Percentiles rank a stretch among this genome's conserved stretches.
phyloP scores from a whole-genome alignment of 129 eudicot genomes.

The Heracleum sosnowskyi region DNA sequence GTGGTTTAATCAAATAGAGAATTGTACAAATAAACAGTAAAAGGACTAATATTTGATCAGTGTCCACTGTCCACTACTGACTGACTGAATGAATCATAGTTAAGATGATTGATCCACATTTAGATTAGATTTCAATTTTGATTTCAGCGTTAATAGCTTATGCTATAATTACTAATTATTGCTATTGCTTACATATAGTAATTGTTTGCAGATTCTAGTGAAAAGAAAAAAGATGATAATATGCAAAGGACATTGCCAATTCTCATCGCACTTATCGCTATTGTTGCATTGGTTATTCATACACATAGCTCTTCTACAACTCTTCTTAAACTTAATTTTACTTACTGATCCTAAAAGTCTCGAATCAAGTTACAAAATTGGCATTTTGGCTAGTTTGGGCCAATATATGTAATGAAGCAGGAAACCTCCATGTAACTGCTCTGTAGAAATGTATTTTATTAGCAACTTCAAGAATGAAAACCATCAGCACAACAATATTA shows the following conservation, averaged over 20 bases:
- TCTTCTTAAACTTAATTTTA: too few relatives aligned
- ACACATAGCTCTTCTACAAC: too few relatives aligned
- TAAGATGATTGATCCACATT: too few relatives aligned
- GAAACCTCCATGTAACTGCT: background rate
- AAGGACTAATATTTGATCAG: background rate
- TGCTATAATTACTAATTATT: background rate
- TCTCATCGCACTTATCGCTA: conserved; percentile 61
- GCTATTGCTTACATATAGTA: background rate
- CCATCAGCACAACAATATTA: background rate
- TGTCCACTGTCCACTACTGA: too few relatives aligned
- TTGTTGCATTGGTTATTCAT: conserved; percentile 49
- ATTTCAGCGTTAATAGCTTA: background rate
- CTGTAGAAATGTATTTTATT: background rate
- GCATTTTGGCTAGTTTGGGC: too few relatives aligned
- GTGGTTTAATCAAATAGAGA: background rate
- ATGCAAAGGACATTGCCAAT: conserved; percentile 62
- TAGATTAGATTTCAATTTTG: background rate
- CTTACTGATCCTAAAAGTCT: too few relatives aligned
- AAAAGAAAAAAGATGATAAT: conserved; percentile 24
- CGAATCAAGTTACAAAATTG: too few relatives aligned
- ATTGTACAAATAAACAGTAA: background rate
- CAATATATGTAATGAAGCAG: background rate
- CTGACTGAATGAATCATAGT: too few relatives aligned
- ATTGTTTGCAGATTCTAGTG: conserved; percentile 21
- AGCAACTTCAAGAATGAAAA: background rate